Conservation (phyloP, 192 early-diverging fungal species). For the Coemansia nantahalensis region DNA sequence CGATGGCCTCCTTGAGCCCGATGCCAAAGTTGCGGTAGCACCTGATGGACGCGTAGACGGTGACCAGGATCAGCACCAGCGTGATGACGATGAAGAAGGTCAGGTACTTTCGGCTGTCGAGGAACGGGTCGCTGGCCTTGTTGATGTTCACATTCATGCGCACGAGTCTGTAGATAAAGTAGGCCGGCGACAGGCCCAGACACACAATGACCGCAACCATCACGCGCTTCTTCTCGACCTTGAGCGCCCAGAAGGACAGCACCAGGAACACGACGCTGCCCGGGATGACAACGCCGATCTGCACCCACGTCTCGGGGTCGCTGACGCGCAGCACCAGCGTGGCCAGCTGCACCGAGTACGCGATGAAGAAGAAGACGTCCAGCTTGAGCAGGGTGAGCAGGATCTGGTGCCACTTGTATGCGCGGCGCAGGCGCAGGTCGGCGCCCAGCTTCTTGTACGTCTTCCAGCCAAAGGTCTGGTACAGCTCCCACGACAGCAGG, state of each 20-base stretch:
- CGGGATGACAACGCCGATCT: conserved; percentile 57
- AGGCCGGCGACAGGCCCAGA: conserved; percentile 45
- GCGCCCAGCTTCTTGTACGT: conserved; percentile 84
- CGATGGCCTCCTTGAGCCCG: conserved; percentile 52
- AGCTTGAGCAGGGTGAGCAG: conserved; percentile 80
- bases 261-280: conserved; percentile 53
- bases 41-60: conserved; percentile 45
- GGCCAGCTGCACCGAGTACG: conserved; percentile 73
- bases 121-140: conserved; percentile 48
- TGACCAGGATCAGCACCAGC: conserved; percentile 46
- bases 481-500: conserved; percentile 57
- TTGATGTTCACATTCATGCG: conserved; percentile 54
- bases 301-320: conserved; percentile 56
- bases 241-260: conserved; percentile 53
- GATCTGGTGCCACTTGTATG: conserved; percentile 76
- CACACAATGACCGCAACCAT: conserved; percentile 54
- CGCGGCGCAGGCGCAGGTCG: conserved; percentile 68
- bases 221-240: conserved; percentile 43
- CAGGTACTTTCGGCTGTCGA: conserved; percentile 53
- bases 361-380: conserved; percentile 76
- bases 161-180: conserved; percentile 57
- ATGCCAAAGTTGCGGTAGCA: conserved; percentile 57
- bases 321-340: conserved; percentile 60
- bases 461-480: conserved; percentile 81
- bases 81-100: conserved; percentile 55